Percentiles rank a stretch among this genome's conserved stretches.
Evolutionary conservation across 1,139 yeast species (phyloP).

Genomic region (Sugiyamaella pinicola): DNA sequence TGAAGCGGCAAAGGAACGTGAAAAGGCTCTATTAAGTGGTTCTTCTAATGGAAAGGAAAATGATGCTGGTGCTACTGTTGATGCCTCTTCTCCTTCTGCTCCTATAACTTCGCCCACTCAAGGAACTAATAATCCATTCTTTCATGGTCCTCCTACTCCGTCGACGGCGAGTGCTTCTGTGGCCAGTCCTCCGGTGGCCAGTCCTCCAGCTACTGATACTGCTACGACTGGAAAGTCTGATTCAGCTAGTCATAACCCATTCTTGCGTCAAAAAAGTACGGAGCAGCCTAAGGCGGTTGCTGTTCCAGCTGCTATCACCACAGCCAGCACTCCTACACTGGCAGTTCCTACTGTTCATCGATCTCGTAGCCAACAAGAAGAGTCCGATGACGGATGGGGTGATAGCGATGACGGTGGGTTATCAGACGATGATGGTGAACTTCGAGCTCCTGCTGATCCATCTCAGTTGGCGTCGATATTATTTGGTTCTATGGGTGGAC

Average conservation of each 20-base stretch:
- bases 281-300: slow-evolving; percentile 34
- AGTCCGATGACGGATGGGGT: slow-evolving; percentile 54
- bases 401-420: slow-evolving; percentile 51
- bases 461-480: slow-evolving; percentile 63
- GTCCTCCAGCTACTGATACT: slow-evolving; percentile 23
- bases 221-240: slow-evolving; percentile 24
- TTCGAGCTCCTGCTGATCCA: slow-evolving; percentile 51
- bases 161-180: slow-evolving; percentile 17
- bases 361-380: slow-evolving; percentile 57
- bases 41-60: slow-evolving; percentile 24
- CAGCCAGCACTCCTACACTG: neutral
- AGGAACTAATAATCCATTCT: slow-evolving; percentile 21
- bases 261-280: slow-evolving; percentile 42
- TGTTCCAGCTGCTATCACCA: slow-evolving; percentile 50
- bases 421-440: slow-evolving; percentile 48
- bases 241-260: slow-evolving; percentile 41
- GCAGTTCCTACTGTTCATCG: slow-evolving; percentile 46
- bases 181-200: slow-evolving; percentile 18
- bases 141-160: slow-evolving; percentile 12
- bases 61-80: too few species aligned
- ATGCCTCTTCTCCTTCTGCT: slow-evolving; percentile 20
- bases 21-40: slow-evolving; percentile 37
- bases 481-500: slow-evolving; percentile 59
- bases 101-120: slow-evolving; percentile 12
- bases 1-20: slow-evolving; percentile 57